These are phyloP conservation scores for Bruguiera sexangula DNA, from an alignment of 345 rosid genomes.

Conservation along the genomic window DNA sequence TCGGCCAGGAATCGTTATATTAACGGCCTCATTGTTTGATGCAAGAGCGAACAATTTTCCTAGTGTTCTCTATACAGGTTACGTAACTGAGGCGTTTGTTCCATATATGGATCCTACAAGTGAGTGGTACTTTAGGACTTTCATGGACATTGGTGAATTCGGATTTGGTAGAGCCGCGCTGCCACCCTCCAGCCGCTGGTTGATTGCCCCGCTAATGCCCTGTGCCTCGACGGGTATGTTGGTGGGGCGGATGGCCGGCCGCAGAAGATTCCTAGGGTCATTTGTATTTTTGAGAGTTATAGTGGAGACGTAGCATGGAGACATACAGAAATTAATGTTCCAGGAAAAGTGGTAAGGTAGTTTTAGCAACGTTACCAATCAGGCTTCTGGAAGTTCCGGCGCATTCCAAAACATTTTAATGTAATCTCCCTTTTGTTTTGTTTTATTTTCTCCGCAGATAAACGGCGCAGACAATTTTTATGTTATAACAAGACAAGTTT, in stretches of 20 bases:
- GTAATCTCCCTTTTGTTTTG: background rate
- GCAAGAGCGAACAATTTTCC: constrained; percentile 30
- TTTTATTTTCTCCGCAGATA: constrained; percentile 37
- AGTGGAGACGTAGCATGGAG: constrained; percentile 58
- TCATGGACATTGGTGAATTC: constrained; percentile 80
- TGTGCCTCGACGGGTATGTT: constrained; percentile 51
- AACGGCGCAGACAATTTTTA: constrained; percentile 39
- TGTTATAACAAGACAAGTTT: too few species aligned
- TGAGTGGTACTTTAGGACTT: constrained; percentile 80
- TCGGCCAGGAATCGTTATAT: constrained; percentile 55
- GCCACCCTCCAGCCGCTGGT: constrained; percentile 47
- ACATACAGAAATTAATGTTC: constrained; percentile 68
- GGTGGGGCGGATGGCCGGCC: constrained; percentile 61
- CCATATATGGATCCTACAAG: constrained; percentile 76
- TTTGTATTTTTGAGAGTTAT: constrained; percentile 64
- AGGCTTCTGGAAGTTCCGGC: background rate
- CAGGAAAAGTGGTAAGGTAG: constrained; percentile 58
- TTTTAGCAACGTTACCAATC: background rate
- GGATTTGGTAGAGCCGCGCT: constrained; percentile 67
- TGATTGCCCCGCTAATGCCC: constrained; percentile 66
- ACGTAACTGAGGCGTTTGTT: constrained; percentile 75
- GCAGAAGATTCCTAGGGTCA: constrained; percentile 40
- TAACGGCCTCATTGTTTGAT: constrained; percentile 59
- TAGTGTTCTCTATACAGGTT: constrained; percentile 56
- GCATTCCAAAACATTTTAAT: background rate